Evolutionary conservation across 345 rosid genomes (phyloP), one percentile per base, ranked within the genome.

Genomic region (Eucalyptus marginata): DNA sequence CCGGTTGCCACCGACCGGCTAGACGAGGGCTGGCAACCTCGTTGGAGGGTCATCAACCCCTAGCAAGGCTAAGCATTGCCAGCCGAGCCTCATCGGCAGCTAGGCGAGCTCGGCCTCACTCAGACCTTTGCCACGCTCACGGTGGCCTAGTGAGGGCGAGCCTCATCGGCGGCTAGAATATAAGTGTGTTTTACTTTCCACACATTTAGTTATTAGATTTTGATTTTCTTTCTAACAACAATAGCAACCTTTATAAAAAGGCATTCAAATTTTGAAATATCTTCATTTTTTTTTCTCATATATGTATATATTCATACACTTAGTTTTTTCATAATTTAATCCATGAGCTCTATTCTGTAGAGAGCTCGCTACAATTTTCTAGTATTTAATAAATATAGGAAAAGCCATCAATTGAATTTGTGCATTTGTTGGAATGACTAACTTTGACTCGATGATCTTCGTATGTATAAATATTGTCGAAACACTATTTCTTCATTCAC

Each of bases 91-190:
- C 36, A 36, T 36, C 40, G 40, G 40, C 40, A 4, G 40, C 40
- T 36, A 4, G 40, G 4, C 3, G 40, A 36, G 40, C 40, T 36
- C 4, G 40, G 40, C 40, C 40, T 36, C 40, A 3, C 40, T 36
- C 40, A 36, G 4, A 36, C 40, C 40, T 36, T 36, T 36, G 10
- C 10, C 3, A 3, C 47, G 3, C 10, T 8, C 10, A 2, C 2
- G 16, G 2, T 4, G 16, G 51, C 51, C 50, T 2, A 0, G 2
- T 6, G 2, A 49, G 50, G 6, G 51, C 7, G 18, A 50, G 54
- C 18, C 20, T 50, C 14, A 0, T 13, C 4, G 3, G 1, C 2
- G 5, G 49, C 0, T 0, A 7, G 54, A 16, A 51, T 6, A 3
- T 62, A 13, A 13, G 3, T 29, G 18, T 3, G 33, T 5, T 62